Evolutionary conservation across 495 filamentous ascomycete genomes (phyloP).

Genomic region (Hypoxylon rickii): DNA sequence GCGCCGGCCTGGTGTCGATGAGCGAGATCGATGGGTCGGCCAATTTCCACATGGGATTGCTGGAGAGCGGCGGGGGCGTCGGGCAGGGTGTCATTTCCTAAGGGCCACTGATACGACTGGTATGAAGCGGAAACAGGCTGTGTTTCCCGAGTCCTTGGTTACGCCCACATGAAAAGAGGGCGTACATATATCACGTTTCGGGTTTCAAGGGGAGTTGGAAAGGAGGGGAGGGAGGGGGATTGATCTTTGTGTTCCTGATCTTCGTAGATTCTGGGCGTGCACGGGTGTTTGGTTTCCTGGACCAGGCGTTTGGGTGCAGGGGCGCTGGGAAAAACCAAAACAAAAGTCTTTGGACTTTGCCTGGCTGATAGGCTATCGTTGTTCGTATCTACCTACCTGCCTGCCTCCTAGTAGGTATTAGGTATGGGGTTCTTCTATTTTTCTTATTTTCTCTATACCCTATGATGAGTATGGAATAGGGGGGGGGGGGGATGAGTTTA

Average conservation of each 20-base stretch:
- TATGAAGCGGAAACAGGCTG: conserved; percentile 11
- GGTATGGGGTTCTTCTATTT: conserved; percentile 2
- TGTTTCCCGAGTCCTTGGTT: neutral
- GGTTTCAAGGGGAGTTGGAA: conserved; percentile 8
- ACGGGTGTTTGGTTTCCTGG: neutral
- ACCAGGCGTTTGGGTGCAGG: conserved; percentile 5
- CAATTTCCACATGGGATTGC: conserved; percentile 24
- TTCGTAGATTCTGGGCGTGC: conserved; percentile 7
- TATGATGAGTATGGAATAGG: conserved; percentile 26
- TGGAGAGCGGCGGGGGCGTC: conserved; percentile 4
- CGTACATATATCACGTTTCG: neutral
- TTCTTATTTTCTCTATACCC: conserved; percentile 24
- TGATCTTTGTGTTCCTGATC: conserved; percentile 2
- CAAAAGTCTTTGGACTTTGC: conserved; percentile 7
- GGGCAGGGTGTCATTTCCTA: conserved; percentile 11
- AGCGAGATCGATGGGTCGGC: conserved; percentile 30
- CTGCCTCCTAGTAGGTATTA: neutral
- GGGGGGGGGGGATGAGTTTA: neutral
- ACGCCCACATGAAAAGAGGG: neutral
- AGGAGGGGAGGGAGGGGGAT: neutral
- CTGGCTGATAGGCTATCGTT: too few species aligned
- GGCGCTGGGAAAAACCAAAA: too few species aligned
- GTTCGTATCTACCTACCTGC: too few species aligned
- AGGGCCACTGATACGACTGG: conserved; percentile 6
- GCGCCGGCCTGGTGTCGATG: conserved; percentile 24